Evolutionary conservation across 1,284 basidiomycete genomes (phyloP).

Genomic region (Exsudoporus floridanus): DNA sequence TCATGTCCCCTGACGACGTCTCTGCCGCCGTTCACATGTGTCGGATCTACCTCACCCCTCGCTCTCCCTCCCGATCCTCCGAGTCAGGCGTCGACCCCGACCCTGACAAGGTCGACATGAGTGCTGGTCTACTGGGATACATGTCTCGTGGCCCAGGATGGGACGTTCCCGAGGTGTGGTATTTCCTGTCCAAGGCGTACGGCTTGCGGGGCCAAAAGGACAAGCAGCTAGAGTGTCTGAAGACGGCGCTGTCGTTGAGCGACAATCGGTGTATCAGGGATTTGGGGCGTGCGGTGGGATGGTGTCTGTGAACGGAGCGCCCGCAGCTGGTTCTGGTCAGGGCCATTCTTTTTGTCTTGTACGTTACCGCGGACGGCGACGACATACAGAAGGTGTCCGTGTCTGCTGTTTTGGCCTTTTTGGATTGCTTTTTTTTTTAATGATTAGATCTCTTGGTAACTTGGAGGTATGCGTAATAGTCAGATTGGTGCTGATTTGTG

Average conservation of each 20-base stretch:
- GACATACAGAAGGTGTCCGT: too few relatives aligned
- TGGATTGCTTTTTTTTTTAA: neutral
- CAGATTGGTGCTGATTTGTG: neutral
- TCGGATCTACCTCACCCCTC: conserved; percentile 59
- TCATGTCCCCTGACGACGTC: conserved; percentile 75
- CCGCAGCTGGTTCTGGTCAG: neutral
- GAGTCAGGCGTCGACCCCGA: conserved; percentile 28
- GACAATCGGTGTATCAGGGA: conserved; percentile 67
- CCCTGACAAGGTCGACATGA: conserved; percentile 67
- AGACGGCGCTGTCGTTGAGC: conserved; percentile 71
- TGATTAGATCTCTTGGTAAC: neutral
- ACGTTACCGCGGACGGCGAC: neutral
- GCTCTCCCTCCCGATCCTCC: conserved; percentile 32
- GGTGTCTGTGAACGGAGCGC: conserved; percentile 54
- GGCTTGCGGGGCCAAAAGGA: conserved; percentile 69
- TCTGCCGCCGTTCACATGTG: conserved; percentile 76
- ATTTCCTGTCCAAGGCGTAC: conserved; percentile 79
- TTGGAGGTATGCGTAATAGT: neutral
- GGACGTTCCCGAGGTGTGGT: conserved; percentile 93
- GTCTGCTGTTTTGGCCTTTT: neutral
- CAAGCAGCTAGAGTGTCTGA: conserved; percentile 73
- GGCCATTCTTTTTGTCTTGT: neutral
- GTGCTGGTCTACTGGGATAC: conserved; percentile 65
- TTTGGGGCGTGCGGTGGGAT: conserved; percentile 62
- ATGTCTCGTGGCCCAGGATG: conserved; percentile 70